Evolutionary conservation across 2,329 filamentous ascomycete genomes (phyloP), one percentile per base, ranked within the genome.

Genomic region (Colletotrichum chrysophilum): DNA sequence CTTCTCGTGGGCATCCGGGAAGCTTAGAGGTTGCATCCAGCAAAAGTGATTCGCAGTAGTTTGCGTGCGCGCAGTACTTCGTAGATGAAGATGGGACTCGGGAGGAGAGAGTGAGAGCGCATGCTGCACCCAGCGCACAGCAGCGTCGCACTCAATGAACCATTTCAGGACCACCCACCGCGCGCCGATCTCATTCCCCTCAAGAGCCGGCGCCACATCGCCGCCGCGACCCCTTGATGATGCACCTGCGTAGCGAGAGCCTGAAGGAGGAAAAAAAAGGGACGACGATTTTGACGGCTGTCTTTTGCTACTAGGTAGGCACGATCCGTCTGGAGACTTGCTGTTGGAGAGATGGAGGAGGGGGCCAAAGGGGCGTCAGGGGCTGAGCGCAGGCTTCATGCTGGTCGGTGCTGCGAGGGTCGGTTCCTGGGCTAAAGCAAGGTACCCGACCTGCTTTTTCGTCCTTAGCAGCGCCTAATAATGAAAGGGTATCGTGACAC

Each of bases 131-230:
- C 38, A 32, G 36, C 24, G 66, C 32, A 64, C 66, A 61, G n/a
- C n/a, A 52, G 58, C 60, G 71, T 71, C 36, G 13, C 61, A 60
- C 32, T 52, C 71, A 43, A 61, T 60, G 71, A 28, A 71, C 58
- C 36, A 74, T 60, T 66, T 66, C 66, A 74, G 71, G 68, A 36
- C 61, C 52, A 7, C 16, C 55, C 2, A 58, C 55, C 14, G 26
- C 58, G 48, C 60, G 72, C 60, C 72, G 68, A 75, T 75, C 72
- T 61, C 72, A 74, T 71, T 74, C 36, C 66, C 72, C 34, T 34
- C 30, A 61, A 71, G 43, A 58, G 71, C 48, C 48, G 67, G 67
- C 67, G 58, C 67, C 48, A 30, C 36, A n/a, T 73, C 7, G 58
- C 24, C 38, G 66, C 71, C 58, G n/a, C 43, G 43, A 21, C 43